phyloP scores from a whole-genome alignment of 176 grass and related monocot species.

The Canna indica region DNA sequence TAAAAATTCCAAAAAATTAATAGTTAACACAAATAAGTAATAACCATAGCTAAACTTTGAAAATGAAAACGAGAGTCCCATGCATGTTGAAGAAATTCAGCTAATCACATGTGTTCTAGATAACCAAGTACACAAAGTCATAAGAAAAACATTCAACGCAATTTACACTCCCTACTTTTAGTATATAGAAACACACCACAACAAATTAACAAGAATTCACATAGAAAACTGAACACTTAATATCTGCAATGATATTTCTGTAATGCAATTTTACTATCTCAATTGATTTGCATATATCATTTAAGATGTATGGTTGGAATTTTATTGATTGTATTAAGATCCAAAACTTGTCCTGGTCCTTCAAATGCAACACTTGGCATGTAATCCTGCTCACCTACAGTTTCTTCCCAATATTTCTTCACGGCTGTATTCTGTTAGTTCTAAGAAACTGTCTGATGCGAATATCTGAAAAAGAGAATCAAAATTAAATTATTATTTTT shows the following conservation, averaged over 20 bases:
- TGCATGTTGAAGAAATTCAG: neutral
- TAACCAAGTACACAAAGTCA: neutral
- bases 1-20: conserved; percentile 21
- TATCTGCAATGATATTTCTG: neutral
- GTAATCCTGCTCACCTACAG: conserved; percentile 44
- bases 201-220: neutral
- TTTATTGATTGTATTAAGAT: neutral
- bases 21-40: neutral
- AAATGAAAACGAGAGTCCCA: neutral
- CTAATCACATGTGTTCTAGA: neutral
- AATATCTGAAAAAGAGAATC: conserved; percentile 53
- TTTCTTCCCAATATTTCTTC: conserved; percentile 93
- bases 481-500: neutral
- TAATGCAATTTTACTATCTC: neutral
- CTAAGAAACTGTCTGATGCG: conserved; percentile 74
- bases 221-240: neutral
- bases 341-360: neutral
- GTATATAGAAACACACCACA: neutral
- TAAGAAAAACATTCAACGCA: neutral
- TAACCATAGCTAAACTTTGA: neutral
- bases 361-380: neutral
- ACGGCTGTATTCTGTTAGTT: conserved; percentile 66
- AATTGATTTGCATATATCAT: neutral
- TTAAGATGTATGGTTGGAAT: too few species aligned
- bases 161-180: neutral